Base-by-base conservation (phyloP, 352 stramenopile genomes). In the Globisporangium mamillatum region DNA sequence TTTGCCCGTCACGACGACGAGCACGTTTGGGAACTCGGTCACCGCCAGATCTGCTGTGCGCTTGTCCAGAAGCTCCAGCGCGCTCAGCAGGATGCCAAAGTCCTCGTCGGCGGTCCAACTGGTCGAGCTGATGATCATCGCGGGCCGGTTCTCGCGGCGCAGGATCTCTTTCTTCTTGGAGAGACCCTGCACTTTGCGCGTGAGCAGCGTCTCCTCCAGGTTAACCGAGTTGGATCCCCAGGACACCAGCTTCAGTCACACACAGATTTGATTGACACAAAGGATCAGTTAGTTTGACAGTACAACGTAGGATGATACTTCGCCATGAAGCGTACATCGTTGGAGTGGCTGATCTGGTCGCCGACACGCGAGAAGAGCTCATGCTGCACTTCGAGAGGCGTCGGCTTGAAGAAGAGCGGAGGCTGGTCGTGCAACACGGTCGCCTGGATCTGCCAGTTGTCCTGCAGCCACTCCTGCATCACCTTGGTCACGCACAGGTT, bases 31-130 rank as follows among this genome's bases (percentile, higher is more conserved):
- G 60, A 94, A 92, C 55, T 83, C 80, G 4, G 64, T 62, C 2
- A 70, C 18, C 5, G 76, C 48, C 2, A 91, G 65, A 8, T 67
- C 56, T 3, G 73, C 75, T 1, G 85, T 93, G 36, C 75, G 76
- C 1, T 72, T 70, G 63, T 97, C 89, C 9, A 97, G 68, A 66
- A 79, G 71, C 32, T 90, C 69, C 5, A 99, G 79, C 6, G 98
- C 98, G 55, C 92, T 74, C 8, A 99, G 76, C 6, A 99, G 75
- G 62, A 99, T 93, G 20, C 87, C 88, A 91, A 99, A 99, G 74
- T 99, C 98, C 80, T 99, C 98, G 71, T 99, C 98, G 3, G 96
- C 86, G 7, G 98, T 99, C 98, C 98, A 99, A 60, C 91, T 98
- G 4, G 98, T 99, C 9, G 96, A 99, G 69, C 92, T 99, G 64